Evolutionary conservation across 1,284 basidiomycete genomes (phyloP).

Genomic region (Mycosarcoma mackinlayi): DNA sequence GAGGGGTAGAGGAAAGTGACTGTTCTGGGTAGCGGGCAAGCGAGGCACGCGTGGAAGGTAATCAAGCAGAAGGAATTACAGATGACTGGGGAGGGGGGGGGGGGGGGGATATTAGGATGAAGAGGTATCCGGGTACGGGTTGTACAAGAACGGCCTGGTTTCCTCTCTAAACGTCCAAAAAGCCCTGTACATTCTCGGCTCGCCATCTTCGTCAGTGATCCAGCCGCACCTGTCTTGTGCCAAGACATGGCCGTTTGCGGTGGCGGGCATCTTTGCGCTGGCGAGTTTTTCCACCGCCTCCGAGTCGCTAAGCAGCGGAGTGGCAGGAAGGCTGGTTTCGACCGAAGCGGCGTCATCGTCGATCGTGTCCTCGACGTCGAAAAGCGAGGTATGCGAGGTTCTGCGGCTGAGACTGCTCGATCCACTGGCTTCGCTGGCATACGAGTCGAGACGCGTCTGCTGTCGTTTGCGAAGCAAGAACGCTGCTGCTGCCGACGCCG

Average conservation of each 20-base stretch:
- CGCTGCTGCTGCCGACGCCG: background rate
- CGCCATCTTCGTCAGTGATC: conserved; percentile 19
- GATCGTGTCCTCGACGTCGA: conserved; percentile 16
- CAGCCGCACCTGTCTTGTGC: conserved; percentile 20
- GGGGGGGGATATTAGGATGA: too few species aligned
- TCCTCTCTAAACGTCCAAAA: conserved; percentile 39
- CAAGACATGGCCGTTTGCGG: conserved; percentile 11
- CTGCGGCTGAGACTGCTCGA: conserved; percentile 20
- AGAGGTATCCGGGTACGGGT: conserved; percentile 8
- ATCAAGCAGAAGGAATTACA: background rate
- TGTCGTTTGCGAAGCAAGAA: conserved; percentile 2
- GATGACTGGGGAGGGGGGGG: background rate
- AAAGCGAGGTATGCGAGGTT: conserved; percentile 24
- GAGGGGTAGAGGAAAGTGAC: too few species aligned
- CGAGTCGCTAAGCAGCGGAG: conserved; percentile 11
- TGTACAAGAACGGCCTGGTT: conserved; percentile 29
- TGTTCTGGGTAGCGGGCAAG: too few species aligned
- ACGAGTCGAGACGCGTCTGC: conserved; percentile 30
- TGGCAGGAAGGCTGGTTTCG: conserved; percentile 22
- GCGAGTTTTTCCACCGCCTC: conserved; percentile 6
- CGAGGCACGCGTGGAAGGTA: background rate
- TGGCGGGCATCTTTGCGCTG: background rate
- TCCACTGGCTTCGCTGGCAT: conserved; percentile 28
- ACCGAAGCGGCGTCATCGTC: conserved; percentile 16
- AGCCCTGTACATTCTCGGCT: conserved; percentile 24